phyloP scores from a whole-genome alignment of 768 basidiomycete species.

The Rhodosporidiobolus odoratus region DNA sequence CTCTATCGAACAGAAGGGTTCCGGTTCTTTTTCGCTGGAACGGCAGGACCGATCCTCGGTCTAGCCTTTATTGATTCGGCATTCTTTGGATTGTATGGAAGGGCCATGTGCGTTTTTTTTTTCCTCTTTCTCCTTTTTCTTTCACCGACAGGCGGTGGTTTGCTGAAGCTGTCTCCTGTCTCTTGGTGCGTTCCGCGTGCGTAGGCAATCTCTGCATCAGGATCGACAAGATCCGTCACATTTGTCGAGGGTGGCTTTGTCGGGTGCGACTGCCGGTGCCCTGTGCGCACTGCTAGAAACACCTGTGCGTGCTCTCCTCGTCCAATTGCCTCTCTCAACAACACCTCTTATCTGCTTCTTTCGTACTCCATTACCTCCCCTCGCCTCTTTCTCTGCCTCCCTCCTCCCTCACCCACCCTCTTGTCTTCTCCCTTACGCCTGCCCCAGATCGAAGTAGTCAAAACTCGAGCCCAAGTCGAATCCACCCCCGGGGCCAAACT shows the following conservation, averaged over 20 bases:
- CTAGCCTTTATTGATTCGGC: constrained; percentile 38
- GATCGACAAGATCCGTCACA: constrained; percentile 36
- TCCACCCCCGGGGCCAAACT: constrained; percentile 21
- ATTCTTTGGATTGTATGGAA: constrained; percentile 38
- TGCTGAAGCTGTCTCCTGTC: no score
- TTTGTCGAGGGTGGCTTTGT: constrained; percentile 18
- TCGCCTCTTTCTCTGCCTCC: not conserved
- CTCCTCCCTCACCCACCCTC: no score
- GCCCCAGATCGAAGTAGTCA: constrained; percentile 38
- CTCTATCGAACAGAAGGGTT: constrained; percentile 35
- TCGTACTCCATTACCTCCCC: not conserved
- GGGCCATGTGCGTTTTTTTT: constrained; percentile 28
- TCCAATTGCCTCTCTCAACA: not conserved
- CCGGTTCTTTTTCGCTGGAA: constrained; percentile 37
- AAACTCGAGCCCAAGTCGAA: constrained; percentile 38
- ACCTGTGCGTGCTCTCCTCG: constrained; percentile 19
- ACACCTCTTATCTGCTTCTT: not conserved
- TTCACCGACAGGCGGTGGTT: not conserved
- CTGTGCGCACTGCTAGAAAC: constrained; percentile 36
- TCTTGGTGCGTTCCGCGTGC: not conserved
- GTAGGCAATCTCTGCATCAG: constrained; percentile 29
- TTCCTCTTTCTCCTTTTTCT: not conserved
- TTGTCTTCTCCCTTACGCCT: not conserved
- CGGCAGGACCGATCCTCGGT: constrained; percentile 37
- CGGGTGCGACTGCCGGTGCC: constrained; percentile 28